phyloP scores from a whole-genome alignment of 495 filamentous ascomycete genomes.

The Hapsidospora chrysogenum region DNA sequence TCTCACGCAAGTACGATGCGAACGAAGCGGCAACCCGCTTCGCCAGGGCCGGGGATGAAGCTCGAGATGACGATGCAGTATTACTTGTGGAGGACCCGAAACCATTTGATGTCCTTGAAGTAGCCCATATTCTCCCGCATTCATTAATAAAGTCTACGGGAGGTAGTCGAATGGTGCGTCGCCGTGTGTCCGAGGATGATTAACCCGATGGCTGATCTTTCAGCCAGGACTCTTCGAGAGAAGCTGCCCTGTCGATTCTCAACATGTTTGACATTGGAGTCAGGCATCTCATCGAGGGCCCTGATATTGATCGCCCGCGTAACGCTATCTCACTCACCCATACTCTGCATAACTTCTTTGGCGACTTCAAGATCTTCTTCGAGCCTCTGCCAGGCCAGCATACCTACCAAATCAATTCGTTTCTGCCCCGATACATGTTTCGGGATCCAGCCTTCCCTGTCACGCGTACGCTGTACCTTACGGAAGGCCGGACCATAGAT shows the following conservation, averaged over 20 bases:
- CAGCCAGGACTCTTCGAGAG: conserved; percentile 6
- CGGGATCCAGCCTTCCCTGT: conserved; percentile 8
- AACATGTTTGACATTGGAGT: conserved; percentile 11
- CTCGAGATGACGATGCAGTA: conserved; percentile 9
- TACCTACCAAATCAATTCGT: conserved; percentile 10
- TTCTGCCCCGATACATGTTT: conserved; percentile 3
- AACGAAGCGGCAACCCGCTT: conserved; percentile 9
- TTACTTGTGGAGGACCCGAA: conserved; percentile 4
- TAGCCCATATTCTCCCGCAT: conserved; percentile 13
- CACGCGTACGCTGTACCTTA: conserved; percentile 11
- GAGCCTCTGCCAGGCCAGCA: conserved; percentile 7
- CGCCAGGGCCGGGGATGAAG: conserved; percentile 5
- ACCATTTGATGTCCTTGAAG: conserved; percentile 8
- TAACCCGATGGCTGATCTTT: too few relatives aligned
- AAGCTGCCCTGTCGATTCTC: conserved; percentile 9
- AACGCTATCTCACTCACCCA: conserved; percentile 12
- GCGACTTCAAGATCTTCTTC: conserved; percentile 11
- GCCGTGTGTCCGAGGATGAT: too few relatives aligned
- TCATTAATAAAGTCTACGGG: conserved; percentile 9
- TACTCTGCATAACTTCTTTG: conserved; percentile 8
- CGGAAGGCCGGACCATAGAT: conserved; percentile 11
- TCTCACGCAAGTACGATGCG: conserved; percentile 10
- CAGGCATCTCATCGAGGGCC: conserved; percentile 9
- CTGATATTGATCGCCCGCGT: conserved; percentile 9
- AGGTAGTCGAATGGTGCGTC: too few relatives aligned